A percentile compares a stretch with the other conserved stretches of the same genome.
Evolutionary conservation across 1,284 basidiomycete species (phyloP).

Genomic region (Polyporus tsugae): DNA sequence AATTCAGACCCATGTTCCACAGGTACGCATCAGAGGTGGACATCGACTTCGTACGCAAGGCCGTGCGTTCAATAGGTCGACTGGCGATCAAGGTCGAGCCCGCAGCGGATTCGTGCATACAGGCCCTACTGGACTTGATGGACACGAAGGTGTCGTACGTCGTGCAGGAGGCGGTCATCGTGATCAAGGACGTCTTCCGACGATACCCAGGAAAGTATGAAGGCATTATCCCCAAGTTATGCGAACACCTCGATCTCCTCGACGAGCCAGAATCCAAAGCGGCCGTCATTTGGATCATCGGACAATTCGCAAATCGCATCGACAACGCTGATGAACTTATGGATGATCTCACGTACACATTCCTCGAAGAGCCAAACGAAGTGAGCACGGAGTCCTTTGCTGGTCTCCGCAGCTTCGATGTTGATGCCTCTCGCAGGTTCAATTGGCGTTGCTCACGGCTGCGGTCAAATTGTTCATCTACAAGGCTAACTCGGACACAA

Average conservation of each 20-base stretch:
- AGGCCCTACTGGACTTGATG: conserved; percentile 87
- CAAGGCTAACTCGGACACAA: conserved; percentile 84
- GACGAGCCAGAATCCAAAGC: conserved; percentile 98
- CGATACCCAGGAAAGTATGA: conserved; percentile 98
- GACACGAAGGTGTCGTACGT: conserved; percentile 97
- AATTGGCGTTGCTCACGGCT: conserved; percentile 94
- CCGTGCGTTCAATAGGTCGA: conserved; percentile 95
- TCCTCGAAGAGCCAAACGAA: conserved; percentile 94
- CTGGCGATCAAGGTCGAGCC: conserved; percentile 96
- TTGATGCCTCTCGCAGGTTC: conserved; percentile 67
- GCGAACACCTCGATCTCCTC: conserved; percentile 90
- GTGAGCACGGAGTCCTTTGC: conserved; percentile 49
- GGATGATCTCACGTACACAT: conserved; percentile 91
- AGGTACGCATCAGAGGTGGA: conserved; percentile 99
- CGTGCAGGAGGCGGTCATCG: conserved; percentile 96
- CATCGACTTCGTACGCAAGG: conserved; percentile 97
- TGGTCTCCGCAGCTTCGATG: not conserved
- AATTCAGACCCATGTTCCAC: conserved; percentile 22
- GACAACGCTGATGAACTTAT: conserved; percentile 96
- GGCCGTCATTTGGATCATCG: conserved; percentile 98
- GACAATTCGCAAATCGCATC: conserved; percentile 96
- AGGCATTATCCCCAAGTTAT: conserved; percentile 92
- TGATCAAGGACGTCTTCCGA: conserved; percentile 98
- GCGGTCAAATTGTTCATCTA: conserved; percentile 97
- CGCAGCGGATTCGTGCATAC: conserved; percentile 91